Evolutionary conservation across 2,329 filamentous ascomycete genomes (phyloP), one percentile per base, ranked within the genome.

Genomic region (Pyrenochaeta sp.): DNA sequence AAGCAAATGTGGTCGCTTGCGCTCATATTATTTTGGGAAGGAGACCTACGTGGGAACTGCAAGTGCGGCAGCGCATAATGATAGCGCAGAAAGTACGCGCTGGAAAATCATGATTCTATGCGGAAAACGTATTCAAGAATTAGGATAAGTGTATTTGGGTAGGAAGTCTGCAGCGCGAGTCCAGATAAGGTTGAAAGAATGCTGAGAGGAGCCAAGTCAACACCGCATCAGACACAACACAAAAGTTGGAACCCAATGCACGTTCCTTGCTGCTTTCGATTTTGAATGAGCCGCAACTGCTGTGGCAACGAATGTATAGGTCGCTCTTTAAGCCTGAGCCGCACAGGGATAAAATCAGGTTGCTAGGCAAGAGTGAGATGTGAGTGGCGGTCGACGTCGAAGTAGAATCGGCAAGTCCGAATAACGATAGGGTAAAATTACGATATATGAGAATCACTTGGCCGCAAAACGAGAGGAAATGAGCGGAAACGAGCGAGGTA

Each of bases 41-140:
- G 42, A 21, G 30, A 64, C 65, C 68, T 66, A 68, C 65, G 55
- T 39, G 28, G 65, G 65, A 55, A 57, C 63, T 41, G 64, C 56
- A 28, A 66, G 19, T 7, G 51, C 57, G 24, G 53, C 40, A 36
- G 55, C 52, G 41, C 57, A 54, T 36, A 61, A 41, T 30, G 64
- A 58, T 38, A 60, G 53, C 20, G 47, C 55, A 28, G 54, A 51
- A 15, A 67, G 4, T 6, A 55, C 48, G 28, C 51, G 45, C 30
- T 44, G 43, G 31, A 68, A 41, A 51, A 62, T 55, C 65, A 69
- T 69, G 31, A 56, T 49, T 44, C 38, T 41, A 29, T 8, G 44
- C 13, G 37, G 39, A 20, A 35, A 31, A 35, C 37, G 26, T 41
- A 43, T 53, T 39, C 31, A 43, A 36, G 28, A 43, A 44, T 28